A percentile compares a stretch with the other conserved stretches of the same genome.
These are phyloP conservation scores for Calycina marina DNA, from an alignment of 2,329 filamentous ascomycete genomes.

Conservation along the genomic window DNA sequence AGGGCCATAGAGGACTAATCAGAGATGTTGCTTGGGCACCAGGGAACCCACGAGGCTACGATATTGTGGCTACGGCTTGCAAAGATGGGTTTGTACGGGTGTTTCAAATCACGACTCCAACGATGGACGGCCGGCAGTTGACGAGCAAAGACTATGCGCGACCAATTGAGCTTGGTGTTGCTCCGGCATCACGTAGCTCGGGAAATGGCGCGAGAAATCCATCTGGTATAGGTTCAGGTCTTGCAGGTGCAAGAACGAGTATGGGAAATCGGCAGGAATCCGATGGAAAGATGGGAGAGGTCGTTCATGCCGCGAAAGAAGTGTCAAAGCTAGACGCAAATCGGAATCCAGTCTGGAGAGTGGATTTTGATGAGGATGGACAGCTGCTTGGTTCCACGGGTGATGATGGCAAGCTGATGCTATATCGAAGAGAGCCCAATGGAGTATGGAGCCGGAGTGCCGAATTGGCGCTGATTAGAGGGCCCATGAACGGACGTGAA, in stretches of 20 bases:
- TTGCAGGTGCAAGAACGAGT: conserved; percentile 28
- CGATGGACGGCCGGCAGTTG: conserved; percentile 30
- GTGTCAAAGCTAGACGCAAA: conserved; percentile 53
- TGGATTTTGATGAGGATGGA: conserved; percentile 55
- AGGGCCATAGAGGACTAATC: conserved; percentile 61
- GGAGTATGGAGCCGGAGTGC: conserved; percentile 20
- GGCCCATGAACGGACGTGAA: background rate
- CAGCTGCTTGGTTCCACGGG: conserved; percentile 63
- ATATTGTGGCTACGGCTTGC: conserved; percentile 80
- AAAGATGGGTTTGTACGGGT: conserved; percentile 84
- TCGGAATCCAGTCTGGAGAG: conserved; percentile 59
- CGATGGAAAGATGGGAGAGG: conserved; percentile 43
- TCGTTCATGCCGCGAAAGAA: conserved; percentile 47
- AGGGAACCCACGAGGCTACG: conserved; percentile 78
- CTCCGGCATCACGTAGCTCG: conserved; percentile 13
- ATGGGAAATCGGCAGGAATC: conserved; percentile 27
- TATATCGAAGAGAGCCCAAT: conserved; percentile 37
- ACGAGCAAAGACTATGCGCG: conserved; percentile 21
- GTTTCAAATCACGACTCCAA: conserved; percentile 61
- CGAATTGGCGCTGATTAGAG: conserved; percentile 18
- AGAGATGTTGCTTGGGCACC: conserved; percentile 87
- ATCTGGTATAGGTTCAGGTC: conserved; percentile 37
- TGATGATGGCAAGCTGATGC: conserved; percentile 55
- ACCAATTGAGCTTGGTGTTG: conserved; percentile 13
- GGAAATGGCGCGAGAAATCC: conserved; percentile 23